Evolutionary conservation across 2,329 filamentous ascomycete species (phyloP).

Genomic region (Fusarium tjaetaba): DNA sequence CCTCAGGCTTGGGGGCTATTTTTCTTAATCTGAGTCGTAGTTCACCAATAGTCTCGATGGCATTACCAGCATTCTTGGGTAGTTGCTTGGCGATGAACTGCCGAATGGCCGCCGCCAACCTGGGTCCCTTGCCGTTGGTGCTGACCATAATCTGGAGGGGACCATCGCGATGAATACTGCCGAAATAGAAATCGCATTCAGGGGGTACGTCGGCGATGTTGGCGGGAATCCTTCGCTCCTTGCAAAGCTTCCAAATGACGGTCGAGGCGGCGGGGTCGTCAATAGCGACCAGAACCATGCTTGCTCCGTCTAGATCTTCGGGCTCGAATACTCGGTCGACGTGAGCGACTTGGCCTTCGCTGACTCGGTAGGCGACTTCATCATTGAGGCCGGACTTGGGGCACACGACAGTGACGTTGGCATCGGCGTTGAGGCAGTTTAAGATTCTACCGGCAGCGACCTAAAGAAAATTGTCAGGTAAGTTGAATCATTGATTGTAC

Average conservation of each 20-base stretch:
- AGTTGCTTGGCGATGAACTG: slow-evolving; percentile 81
- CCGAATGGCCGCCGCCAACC: slow-evolving; percentile 86
- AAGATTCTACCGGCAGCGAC: slow-evolving; percentile 95
- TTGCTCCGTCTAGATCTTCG: slow-evolving; percentile 80
- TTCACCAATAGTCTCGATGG: slow-evolving; percentile 84
- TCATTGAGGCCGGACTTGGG: slow-evolving; percentile 83
- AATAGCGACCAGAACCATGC: slow-evolving; percentile 93
- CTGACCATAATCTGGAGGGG: slow-evolving; percentile 98
- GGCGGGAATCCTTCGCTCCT: slow-evolving; percentile 81
- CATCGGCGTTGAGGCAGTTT: slow-evolving; percentile 94
- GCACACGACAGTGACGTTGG: slow-evolving; percentile 85
- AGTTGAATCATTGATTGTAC: not conserved
- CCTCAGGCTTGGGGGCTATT: slow-evolving; percentile 75
- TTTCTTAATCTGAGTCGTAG: slow-evolving; percentile 82
- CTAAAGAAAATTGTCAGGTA: slow-evolving; percentile 58
- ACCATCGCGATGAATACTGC: slow-evolving; percentile 92
- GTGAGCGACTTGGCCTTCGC: slow-evolving; percentile 79
- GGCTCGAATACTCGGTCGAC: slow-evolving; percentile 86
- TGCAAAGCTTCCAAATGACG: slow-evolving; percentile 92
- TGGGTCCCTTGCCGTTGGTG: slow-evolving; percentile 95
- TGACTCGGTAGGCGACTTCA: slow-evolving; percentile 86
- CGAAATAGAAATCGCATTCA: slow-evolving; percentile 99
- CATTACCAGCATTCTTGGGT: slow-evolving; percentile 82
- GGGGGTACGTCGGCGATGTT: slow-evolving; percentile 97
- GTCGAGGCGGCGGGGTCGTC: slow-evolving; percentile 94